phyloP scores from a whole-genome alignment of 2,329 filamentous ascomycete genomes.

The Sporothrix euskadiensis region DNA sequence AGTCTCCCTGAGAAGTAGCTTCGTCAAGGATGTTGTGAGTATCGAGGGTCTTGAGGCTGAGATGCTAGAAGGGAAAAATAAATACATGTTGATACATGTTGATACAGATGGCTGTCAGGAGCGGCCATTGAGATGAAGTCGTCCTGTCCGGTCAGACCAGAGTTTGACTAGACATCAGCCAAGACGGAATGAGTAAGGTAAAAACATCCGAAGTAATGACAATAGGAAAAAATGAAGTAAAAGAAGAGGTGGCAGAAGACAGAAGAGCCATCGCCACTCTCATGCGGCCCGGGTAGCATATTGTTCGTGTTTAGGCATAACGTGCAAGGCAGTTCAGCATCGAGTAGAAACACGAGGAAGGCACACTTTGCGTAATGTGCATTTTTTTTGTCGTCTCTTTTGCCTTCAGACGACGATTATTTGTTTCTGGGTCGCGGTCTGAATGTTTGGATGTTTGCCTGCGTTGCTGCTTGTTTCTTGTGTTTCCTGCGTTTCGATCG shows the following conservation, averaged over 20 bases:
- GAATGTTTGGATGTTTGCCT: slow-evolving; percentile 4
- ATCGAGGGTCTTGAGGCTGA: neutral
- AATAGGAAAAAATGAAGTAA: neutral
- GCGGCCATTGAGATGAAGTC: neutral
- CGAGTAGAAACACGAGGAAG: neutral
- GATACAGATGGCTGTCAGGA: slow-evolving; percentile 12
- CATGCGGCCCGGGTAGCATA: neutral
- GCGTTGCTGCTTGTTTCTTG: neutral
- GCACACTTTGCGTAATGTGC: neutral
- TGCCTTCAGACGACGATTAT: neutral
- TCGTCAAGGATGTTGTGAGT: neutral
- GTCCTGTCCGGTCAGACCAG: neutral
- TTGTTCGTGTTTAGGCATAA: neutral
- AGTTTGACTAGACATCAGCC: slow-evolving; percentile 9
- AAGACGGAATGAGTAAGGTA: neutral
- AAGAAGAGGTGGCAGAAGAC: neutral
- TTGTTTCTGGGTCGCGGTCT: neutral
- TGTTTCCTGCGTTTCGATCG: slow-evolving; percentile 14
- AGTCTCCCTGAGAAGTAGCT: neutral
- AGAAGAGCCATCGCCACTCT: neutral
- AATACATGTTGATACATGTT: neutral
- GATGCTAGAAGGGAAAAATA: neutral
- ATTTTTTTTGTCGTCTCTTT: neutral
- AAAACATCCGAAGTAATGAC: neutral
- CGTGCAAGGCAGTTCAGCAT: slow-evolving; percentile 8